Percentiles rank a stretch among this genome's conserved stretches.
These are phyloP conservation scores for Lithohypha guttulata DNA, from an alignment of 2,329 filamentous ascomycete species.

Conservation along the genomic window DNA sequence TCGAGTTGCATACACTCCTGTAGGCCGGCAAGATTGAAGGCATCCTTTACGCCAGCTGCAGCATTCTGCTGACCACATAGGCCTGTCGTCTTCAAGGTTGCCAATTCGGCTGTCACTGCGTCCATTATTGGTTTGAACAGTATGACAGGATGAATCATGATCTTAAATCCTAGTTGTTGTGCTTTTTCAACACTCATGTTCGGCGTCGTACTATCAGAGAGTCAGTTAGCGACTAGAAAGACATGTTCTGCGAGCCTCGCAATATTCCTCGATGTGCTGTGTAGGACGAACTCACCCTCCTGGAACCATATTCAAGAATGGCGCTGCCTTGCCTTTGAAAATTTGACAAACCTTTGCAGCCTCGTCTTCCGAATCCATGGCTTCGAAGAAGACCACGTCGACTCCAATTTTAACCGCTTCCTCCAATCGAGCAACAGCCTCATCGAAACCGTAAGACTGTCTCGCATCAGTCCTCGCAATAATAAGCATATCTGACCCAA, in stretches of 20 bases:
- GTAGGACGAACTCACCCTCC: no score
- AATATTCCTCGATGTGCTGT: no score
- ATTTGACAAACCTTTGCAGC: slow-evolving; percentile 27
- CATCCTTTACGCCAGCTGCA: slow-evolving; percentile 27
- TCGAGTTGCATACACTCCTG: slow-evolving; percentile 33
- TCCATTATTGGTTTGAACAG: slow-evolving; percentile 29
- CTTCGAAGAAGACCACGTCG: slow-evolving; percentile 35
- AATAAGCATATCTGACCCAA: slow-evolving; percentile 32
- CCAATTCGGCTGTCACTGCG: slow-evolving; percentile 29
- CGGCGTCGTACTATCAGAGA: slow-evolving; percentile 31
- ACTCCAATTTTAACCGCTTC: slow-evolving; percentile 32
- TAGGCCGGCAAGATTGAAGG: slow-evolving; percentile 36
- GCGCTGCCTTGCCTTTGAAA: slow-evolving; percentile 30
- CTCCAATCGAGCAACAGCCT: slow-evolving; percentile 29
- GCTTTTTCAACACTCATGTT: slow-evolving; percentile 30
- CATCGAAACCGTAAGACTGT: slow-evolving; percentile 30
- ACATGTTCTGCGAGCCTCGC: no score
- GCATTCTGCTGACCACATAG: slow-evolving; percentile 22
- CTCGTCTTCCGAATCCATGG: slow-evolving; percentile 30
- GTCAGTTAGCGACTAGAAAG: no score
- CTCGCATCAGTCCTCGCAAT: slow-evolving; percentile 35
- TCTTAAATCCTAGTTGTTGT: slow-evolving; percentile 30
- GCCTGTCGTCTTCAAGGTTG: slow-evolving; percentile 29
- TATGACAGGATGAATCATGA: slow-evolving; percentile 35
- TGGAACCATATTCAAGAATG: slow-evolving; percentile 37